Base-by-base conservation (phyloP, 139 green algal species). In the Diplosphaera chodatii region DNA sequence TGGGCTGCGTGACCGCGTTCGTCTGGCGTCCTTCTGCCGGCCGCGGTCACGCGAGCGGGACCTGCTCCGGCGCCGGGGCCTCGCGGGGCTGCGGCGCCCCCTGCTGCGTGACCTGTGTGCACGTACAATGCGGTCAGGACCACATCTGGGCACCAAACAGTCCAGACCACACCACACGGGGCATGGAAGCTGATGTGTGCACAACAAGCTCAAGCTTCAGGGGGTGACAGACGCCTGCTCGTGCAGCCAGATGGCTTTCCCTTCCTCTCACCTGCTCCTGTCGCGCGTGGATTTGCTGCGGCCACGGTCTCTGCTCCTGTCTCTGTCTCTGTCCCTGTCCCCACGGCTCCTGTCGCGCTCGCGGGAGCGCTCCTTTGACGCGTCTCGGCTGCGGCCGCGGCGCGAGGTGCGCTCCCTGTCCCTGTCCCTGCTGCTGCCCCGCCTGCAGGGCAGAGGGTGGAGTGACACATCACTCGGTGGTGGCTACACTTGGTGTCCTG, bases 291-390 rank as follows among this genome's bases (percentile, higher is more conserved):
- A 55, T 18, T 27, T 68, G 63, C 67, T 71, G 32, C 78, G 28
- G 20, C 77, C 74, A 4, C 70, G 65, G 32, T 73, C 67, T n/a
- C 70, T 66, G 2, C 77, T 30, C 15, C 71, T 48, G 30, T 40
- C 62, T n/a, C 70, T 66, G 2, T 78, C 37, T 15, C 71, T 48
- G 30, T 40, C 62, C 64, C 32, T 72, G 30, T 55, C 68, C 31
- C 32, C 32, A n/a, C 27, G 33, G n/a, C 64, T 72, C 21, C 34
- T 71, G 33, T 67, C 6, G 59, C 67, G 29, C 70, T 40, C 1
- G 68, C 72, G 55, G 63, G 64, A 62, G 79, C 81, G 56, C 37
- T 71, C 8, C 67, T 55, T 31, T 23, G 31, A 28, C 31, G 41
- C 40, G 16, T 32, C 31, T 4, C 32, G 64, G 8, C 40, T 8